Evolutionary conservation across 441 rosid species (phyloP).

Genomic region (Francoa sonchifolia): DNA sequence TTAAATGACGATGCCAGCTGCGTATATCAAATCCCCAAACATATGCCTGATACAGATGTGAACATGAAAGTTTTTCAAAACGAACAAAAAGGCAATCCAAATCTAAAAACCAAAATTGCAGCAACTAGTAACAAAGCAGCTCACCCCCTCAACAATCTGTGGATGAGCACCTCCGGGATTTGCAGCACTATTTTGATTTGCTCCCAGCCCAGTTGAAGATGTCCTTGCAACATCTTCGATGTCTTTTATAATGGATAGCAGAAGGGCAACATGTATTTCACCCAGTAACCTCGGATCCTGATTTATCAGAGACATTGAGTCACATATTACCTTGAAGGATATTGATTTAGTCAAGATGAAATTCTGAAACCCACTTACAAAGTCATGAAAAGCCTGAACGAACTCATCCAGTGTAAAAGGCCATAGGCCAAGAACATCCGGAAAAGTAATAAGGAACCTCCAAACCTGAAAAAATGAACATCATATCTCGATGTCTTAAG

Average conservation of each 20-base stretch:
- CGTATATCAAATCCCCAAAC: conserved; percentile 81
- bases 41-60: conserved; percentile 40
- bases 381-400: conserved; percentile 76
- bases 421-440: conserved; percentile 77
- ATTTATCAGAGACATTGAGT: conserved; percentile 13
- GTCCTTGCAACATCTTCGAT: conserved; percentile 69
- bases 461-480: conserved; percentile 40
- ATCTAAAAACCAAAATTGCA: conserved; percentile 3
- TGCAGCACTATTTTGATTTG: conserved; percentile 46
- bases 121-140: conserved; percentile 10
- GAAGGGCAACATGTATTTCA: conserved; percentile 65
- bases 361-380: conserved; percentile 26
- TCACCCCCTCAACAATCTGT: conserved; percentile 77
- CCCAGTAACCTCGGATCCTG: conserved; percentile 74
- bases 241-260: conserved; percentile 63
- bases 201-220: conserved; percentile 41
- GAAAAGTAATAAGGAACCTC: conserved; percentile 75
- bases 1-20: conserved; percentile 64
- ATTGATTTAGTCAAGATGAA: no score
- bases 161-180: conserved; percentile 84
- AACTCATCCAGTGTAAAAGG: conserved; percentile 87
- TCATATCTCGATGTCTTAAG: conserved; percentile 5
- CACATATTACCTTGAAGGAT: no score
- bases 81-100: background rate
- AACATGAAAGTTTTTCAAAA: conserved; percentile 12